phyloP scores from a whole-genome alignment of 192 early-diverging fungal species.

The Jimgerdemannia lactiflua region DNA sequence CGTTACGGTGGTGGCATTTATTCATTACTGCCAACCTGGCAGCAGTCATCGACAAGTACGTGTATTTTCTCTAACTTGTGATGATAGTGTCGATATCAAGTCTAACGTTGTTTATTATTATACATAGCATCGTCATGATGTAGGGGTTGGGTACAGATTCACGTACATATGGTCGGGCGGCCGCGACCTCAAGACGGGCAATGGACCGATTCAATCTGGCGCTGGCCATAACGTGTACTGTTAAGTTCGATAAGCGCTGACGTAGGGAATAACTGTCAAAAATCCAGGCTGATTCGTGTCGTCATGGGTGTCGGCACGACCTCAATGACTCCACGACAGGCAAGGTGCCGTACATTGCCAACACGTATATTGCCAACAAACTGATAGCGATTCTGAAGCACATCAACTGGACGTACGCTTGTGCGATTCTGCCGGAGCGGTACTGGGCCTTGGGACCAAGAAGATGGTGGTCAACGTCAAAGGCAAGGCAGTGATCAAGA shows the following conservation, averaged over 20 bases:
- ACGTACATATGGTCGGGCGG: slow-evolving; percentile 49
- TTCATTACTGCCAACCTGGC: too few species aligned
- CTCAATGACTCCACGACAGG: neutral
- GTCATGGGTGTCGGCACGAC: slow-evolving; percentile 40
- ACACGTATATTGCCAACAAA: slow-evolving; percentile 4
- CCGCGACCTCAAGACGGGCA: slow-evolving; percentile 56
- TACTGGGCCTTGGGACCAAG: neutral
- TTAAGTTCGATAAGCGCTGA: slow-evolving; percentile 35
- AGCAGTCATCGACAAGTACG: too few species aligned
- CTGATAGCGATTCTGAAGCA: slow-evolving; percentile 10
- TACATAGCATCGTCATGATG: too few species aligned
- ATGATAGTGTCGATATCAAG: too few species aligned
- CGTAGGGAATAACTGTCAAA: slow-evolving; percentile 46
- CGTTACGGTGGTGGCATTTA: too few species aligned
- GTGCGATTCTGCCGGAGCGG: neutral
- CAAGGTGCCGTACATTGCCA: neutral
- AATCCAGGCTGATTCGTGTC: slow-evolving; percentile 55
- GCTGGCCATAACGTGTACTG: slow-evolving; percentile 55
- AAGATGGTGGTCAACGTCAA: too few species aligned
- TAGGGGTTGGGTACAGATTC: too few species aligned
- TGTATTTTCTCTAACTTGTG: too few species aligned
- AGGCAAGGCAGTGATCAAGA: too few species aligned
- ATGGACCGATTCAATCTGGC: slow-evolving; percentile 55
- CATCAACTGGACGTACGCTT: slow-evolving; percentile 16
- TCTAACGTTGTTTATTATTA: too few species aligned